Evolutionary conservation across 108 stramenopile genomes (phyloP), one percentile per base, ranked within the genome.

Genomic region (Skeletonema tropicum): DNA sequence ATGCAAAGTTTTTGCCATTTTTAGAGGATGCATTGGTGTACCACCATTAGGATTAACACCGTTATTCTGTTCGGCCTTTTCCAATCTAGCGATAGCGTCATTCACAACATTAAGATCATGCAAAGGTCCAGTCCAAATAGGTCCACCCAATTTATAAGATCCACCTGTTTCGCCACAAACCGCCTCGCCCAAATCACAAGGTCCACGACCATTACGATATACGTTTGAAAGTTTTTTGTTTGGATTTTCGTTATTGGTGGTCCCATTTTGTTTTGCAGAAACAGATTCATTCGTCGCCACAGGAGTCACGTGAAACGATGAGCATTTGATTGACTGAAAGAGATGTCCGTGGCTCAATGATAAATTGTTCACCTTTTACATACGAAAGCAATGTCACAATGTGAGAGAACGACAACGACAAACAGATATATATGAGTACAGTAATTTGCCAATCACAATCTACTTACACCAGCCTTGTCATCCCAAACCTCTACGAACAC

Each of bases 401-500:
- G 52, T 55, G 52, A 23, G 39, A 45, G 39, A 66, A n/a, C n/a
- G 2, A 39, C 8, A 45, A n/a, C 15, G 14, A 11, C 15, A 8
- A 35, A 35, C 33, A 25, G 49, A n/a, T 7, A 55, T 6, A 9
- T 23, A 45, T 15, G 2, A 5, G 3, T 4, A n/a, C 15, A 45
- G 3, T 45, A 15, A n/a, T n/a, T 4, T 45, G 42, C 15, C 55
- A 25, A 57, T 64, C 48, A 70, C 72, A 9, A 38, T 29, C n/a
- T 3, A 66, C 80, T 71, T 38, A 98, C 97, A 60, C 96, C 96
- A 7, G 79, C 77, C 64, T 97, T 95, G 75, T 93, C 91, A 60
- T 96, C 85, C 70, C 85, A 84, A 23, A 99, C 93, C 73, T 97
- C 95, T 4, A 99, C 97, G 89, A 99, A 99, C 46, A 98, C 93